Percentiles rank a stretch among this genome's conserved stretches.
Conservation (phyloP, 176 grass and related monocot genomes). For the Bolboschoenus planiculmis region DNA sequence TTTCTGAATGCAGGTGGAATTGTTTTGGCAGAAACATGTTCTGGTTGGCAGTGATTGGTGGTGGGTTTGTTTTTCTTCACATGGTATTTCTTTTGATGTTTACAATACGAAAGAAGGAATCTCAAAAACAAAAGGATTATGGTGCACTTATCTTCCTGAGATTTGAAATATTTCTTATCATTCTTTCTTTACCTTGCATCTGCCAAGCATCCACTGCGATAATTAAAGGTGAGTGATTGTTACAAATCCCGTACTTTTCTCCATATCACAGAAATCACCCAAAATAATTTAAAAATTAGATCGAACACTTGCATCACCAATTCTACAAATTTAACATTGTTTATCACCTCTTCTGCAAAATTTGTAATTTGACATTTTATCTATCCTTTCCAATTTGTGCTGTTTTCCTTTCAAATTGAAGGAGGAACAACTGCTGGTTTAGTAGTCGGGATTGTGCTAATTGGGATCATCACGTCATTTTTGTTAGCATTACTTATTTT, state of each 20-base stretch:
- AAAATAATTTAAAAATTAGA: background rate
- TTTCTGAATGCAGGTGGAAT: slow-evolving; percentile 54
- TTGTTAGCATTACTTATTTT: slow-evolving; percentile 62
- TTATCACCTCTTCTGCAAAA: background rate
- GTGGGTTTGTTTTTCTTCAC: slow-evolving; percentile 55
- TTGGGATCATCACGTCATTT: slow-evolving; percentile 37
- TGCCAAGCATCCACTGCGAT: slow-evolving; percentile 54
- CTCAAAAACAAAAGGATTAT: slow-evolving; percentile 17
- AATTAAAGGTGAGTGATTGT: slow-evolving; percentile 39
- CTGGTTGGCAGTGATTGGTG: slow-evolving; percentile 66
- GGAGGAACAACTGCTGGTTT: slow-evolving; percentile 44
- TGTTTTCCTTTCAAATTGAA: slow-evolving; percentile 10
- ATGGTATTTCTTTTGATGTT: slow-evolving; percentile 37
- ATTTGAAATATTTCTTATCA: slow-evolving; percentile 62
- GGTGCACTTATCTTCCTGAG: slow-evolving; percentile 59
- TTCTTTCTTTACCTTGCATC: slow-evolving; percentile 64
- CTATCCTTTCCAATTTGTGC: background rate
- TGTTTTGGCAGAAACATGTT: slow-evolving; percentile 83
- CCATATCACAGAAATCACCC: background rate
- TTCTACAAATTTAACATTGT: background rate
- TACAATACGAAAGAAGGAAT: slow-evolving; percentile 29
- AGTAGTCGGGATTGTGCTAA: slow-evolving; percentile 42
- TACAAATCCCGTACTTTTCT: background rate
- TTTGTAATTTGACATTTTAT: slow-evolving; percentile 4
- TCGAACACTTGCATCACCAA: background rate